Base-by-base conservation (phyloP, 257 asterid species). In the Eustoma russellianum region DNA sequence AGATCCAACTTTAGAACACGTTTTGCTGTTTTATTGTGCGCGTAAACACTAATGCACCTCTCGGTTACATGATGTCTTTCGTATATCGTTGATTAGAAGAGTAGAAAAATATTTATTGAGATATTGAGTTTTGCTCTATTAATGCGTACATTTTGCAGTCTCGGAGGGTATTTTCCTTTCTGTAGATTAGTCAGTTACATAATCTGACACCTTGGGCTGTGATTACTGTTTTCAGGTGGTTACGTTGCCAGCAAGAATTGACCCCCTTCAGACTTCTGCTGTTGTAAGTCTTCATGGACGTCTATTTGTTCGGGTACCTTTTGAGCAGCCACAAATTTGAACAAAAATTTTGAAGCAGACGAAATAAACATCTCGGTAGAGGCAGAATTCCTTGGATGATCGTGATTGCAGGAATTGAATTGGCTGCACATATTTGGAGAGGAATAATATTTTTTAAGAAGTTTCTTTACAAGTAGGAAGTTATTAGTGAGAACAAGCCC, bases 211-310 rank as follows among this genome's bases (percentile, higher is more conserved):
- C 1, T 54, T 28, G 53, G 34, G 30, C 2, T 6, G 7, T 0
- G 43, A 11, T 17, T 61, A 17, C 45, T 28, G 7, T 51, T 56
- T 52, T 50, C 52, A 89, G 97, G 94, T 89, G 61, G 81, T 89
- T 10, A 89, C 70, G 75, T 66, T 89, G 70, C 97, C 97, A 30
- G 78, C 74, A 9, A 77, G 89, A 68, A 86, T 89, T 17, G 90
- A 89, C 70, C 97, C 97, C 1, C 86, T 81, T 49, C 85, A 79
- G 63, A 86, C 97, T 14, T 83, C 95, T 58, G 97, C 97, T n/a
- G 93, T 86, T 17, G 95, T 86, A 38, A 89, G 94, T 77, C 79
- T 85, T 48, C 94, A 85, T 13, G 95, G 97, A 12, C 89, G 94
- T 14, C 93, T 89, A 53, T 76, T 65, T 69, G 87, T 89, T 15